Conservation (phyloP, 805 yeast genomes). For the Yarrowia porcina region DNA sequence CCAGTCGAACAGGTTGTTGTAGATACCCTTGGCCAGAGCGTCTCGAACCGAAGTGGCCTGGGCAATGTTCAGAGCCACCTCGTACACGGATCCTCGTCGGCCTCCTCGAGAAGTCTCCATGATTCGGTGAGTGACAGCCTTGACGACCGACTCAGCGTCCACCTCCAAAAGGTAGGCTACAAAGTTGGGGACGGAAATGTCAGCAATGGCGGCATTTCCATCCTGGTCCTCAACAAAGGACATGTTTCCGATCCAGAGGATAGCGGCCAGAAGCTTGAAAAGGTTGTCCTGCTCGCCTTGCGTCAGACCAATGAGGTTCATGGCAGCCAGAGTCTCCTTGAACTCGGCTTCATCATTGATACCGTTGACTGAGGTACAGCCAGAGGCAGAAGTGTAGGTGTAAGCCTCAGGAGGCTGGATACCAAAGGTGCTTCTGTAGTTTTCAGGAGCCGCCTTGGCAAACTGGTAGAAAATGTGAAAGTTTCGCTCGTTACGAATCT, state of each 20-base stretch:
- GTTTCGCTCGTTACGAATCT: slow-evolving; percentile 86
- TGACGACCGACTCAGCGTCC: slow-evolving; percentile 59
- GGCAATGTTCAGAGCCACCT: slow-evolving; percentile 83
- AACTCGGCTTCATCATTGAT: slow-evolving; percentile 81
- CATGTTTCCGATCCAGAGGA: slow-evolving; percentile 93
- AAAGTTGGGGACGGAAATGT: slow-evolving; percentile 86
- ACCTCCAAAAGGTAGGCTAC: slow-evolving; percentile 90
- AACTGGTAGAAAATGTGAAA: slow-evolving; percentile 97
- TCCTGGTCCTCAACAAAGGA: slow-evolving; percentile 80
- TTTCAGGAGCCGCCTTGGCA: slow-evolving; percentile 84
- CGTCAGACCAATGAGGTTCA: slow-evolving; percentile 79
- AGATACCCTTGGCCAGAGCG: slow-evolving; percentile 91
- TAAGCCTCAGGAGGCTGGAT: slow-evolving; percentile 93
- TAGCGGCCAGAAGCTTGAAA: slow-evolving; percentile 76
- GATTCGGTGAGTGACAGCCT: slow-evolving; percentile 71
- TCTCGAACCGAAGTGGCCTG: slow-evolving; percentile 93
- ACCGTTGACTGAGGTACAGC: slow-evolving; percentile 81
- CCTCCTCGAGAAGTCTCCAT: slow-evolving; percentile 89
- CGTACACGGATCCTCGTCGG: slow-evolving; percentile 88
- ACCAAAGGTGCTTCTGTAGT: slow-evolving; percentile 79
- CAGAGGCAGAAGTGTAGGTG: slow-evolving; percentile 79
- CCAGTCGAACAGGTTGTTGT: slow-evolving; percentile 93
- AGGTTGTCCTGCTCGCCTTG: slow-evolving; percentile 86
- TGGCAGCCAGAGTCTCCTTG: slow-evolving; percentile 76
- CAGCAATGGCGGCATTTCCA: slow-evolving; percentile 80